Conservation (phyloP, 345 rosid genomes). For the Lagerstroemia speciosa region DNA sequence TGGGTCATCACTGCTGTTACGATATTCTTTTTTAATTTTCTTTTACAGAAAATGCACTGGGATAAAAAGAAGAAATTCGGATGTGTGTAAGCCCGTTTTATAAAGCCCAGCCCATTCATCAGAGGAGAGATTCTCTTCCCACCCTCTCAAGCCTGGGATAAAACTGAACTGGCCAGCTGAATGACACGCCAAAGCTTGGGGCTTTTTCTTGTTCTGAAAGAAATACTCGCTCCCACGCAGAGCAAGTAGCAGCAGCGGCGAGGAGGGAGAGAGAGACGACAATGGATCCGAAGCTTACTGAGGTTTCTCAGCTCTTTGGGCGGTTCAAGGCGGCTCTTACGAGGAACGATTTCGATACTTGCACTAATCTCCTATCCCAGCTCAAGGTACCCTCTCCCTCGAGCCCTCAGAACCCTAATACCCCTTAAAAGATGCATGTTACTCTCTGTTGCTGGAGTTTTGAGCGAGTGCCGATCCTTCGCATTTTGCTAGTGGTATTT, state of each 20-base stretch:
- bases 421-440: background rate
- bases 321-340: constrained; percentile 73
- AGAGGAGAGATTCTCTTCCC: too few relatives aligned
- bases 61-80: constrained; percentile 35
- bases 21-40: too few relatives aligned
- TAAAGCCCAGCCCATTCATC: too few relatives aligned
- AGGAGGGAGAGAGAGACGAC: background rate
- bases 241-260: background rate
- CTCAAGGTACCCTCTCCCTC: constrained; percentile 53
- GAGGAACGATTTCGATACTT: constrained; percentile 55
- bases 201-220: constrained; percentile 13
- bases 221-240: background rate
- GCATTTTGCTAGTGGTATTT: too few relatives aligned
- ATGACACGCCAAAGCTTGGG: too few relatives aligned
- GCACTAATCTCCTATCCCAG: constrained; percentile 50
- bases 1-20: too few relatives aligned
- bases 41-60: too few relatives aligned
- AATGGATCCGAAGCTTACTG: constrained; percentile 85
- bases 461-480: background rate
- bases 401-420: constrained; percentile 23
- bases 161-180: too few relatives aligned
- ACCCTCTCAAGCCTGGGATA: too few relatives aligned
- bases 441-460: background rate
- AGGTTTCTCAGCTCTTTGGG: constrained; percentile 76
- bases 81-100: too few relatives aligned